phyloP scores from a whole-genome alignment of 345 rosid genomes.

The Firmiana major region DNA sequence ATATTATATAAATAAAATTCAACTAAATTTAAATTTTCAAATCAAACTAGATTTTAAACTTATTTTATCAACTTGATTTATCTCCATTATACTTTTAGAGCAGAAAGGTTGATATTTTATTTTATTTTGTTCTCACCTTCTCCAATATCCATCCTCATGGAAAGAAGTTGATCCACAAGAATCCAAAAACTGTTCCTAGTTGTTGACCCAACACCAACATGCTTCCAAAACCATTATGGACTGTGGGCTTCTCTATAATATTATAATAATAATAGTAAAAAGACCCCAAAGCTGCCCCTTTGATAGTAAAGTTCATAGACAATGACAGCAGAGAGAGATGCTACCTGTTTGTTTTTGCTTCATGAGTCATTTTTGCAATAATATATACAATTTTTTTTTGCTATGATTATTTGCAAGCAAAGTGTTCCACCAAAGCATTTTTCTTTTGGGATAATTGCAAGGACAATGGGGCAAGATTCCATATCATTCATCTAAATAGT shows the following conservation, averaged over 20 bases:
- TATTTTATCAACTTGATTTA: no score
- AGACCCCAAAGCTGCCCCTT: neutral
- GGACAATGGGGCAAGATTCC: neutral
- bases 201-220: conserved; percentile 26
- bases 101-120: no score
- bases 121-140: neutral
- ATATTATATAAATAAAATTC: no score
- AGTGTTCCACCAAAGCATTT: neutral
- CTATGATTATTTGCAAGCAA: neutral
- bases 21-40: no score
- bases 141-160: neutral
- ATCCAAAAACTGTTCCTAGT: conserved; percentile 17
- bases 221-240: conserved; percentile 22
- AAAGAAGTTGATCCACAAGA: neutral
- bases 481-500: neutral
- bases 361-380: neutral
- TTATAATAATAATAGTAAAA: neutral
- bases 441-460: neutral
- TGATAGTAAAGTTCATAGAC: conserved; percentile 27
- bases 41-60: no score
- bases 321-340: conserved; percentile 15
- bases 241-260: neutral
- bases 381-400: neutral
- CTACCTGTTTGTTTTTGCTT: neutral
- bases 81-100: no score